A percentile compares a stretch with the other conserved stretches of the same genome.
Evolutionary conservation across 1,284 basidiomycete genomes (phyloP).

Genomic region (Leccinum insolens): DNA sequence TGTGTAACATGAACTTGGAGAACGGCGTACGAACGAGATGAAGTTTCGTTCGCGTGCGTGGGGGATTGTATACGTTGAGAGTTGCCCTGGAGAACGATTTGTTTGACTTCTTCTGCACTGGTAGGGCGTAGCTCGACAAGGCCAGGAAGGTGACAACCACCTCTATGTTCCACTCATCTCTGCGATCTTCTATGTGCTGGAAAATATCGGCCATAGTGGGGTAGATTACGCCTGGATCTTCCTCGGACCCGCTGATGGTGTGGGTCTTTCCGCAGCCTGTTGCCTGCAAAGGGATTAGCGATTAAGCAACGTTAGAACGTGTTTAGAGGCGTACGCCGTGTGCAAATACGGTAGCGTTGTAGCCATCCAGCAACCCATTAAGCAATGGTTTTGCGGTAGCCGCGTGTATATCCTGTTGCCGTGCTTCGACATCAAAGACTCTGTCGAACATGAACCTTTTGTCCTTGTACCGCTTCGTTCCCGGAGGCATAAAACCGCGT

Average conservation of each 20-base stretch:
- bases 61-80: slow-evolving; percentile 61
- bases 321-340: slow-evolving; percentile 77
- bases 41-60: slow-evolving; percentile 80
- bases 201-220: slow-evolving; percentile 97
- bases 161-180: slow-evolving; percentile 80
- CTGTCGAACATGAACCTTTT: slow-evolving; percentile 94
- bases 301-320: slow-evolving; percentile 3
- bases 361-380: slow-evolving; percentile 87
- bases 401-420: slow-evolving; percentile 61
- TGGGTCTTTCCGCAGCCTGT: slow-evolving; percentile 98
- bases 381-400: slow-evolving; percentile 57
- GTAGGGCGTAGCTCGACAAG: slow-evolving; percentile 79
- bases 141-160: slow-evolving; percentile 92
- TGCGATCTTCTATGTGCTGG: slow-evolving; percentile 82
- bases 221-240: slow-evolving; percentile 91
- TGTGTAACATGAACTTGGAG: slow-evolving; percentile 92
- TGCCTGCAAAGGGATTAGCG: slow-evolving; percentile 58
- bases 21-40: slow-evolving; percentile 95
- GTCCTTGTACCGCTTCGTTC: slow-evolving; percentile 90
- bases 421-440: slow-evolving; percentile 81
- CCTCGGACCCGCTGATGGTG: slow-evolving; percentile 90
- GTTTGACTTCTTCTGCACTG: slow-evolving; percentile 89
- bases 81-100: slow-evolving; percentile 89
- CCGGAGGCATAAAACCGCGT: slow-evolving; percentile 79
- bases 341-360: slow-evolving; percentile 95